Evolutionary conservation across 331 rosid genomes (phyloP).

Genomic region (Phaseolus coccineus): DNA sequence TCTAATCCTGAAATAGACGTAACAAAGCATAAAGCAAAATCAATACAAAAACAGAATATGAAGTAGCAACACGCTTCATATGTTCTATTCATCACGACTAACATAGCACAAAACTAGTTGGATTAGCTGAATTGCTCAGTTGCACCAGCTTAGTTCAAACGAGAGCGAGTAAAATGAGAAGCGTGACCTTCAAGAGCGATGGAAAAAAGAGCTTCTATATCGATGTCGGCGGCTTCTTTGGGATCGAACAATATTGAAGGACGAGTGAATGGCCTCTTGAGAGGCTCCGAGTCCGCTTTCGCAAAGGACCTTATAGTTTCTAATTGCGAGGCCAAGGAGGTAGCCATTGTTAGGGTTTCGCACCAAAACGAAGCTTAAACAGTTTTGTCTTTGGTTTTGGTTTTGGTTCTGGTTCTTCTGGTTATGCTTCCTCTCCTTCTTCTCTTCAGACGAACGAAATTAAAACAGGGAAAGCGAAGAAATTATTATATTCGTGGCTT

Average conservation of each 20-base stretch:
- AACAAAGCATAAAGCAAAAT: background rate
- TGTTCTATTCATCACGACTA: background rate
- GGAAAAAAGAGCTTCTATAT: slow-evolving; percentile 60
- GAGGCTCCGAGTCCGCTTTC: slow-evolving; percentile 61
- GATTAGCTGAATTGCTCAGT: background rate
- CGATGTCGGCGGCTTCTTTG: slow-evolving; percentile 84
- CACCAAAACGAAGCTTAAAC: background rate
- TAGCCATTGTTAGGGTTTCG: slow-evolving; percentile 61
- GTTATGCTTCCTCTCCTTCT: background rate
- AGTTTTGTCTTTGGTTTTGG: background rate
- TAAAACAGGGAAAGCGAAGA: background rate
- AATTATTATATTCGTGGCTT: background rate
- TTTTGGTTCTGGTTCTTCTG: background rate
- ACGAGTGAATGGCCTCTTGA: slow-evolving; percentile 77
- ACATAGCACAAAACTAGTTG: background rate
- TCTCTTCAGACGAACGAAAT: background rate
- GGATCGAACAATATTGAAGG: slow-evolving; percentile 84
- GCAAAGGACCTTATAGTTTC: slow-evolving; percentile 61
- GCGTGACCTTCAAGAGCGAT: slow-evolving; percentile 64
- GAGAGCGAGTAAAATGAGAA: background rate
- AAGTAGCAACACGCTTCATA: slow-evolving; percentile 10
- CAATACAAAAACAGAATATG: background rate
- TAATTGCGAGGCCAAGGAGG: slow-evolving; percentile 75
- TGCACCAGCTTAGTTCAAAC: background rate
- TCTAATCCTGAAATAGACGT: slow-evolving; percentile 71